These are phyloP conservation scores for Isatis tinctoria DNA, from an alignment of 345 rosid species.

Conservation along the genomic window DNA sequence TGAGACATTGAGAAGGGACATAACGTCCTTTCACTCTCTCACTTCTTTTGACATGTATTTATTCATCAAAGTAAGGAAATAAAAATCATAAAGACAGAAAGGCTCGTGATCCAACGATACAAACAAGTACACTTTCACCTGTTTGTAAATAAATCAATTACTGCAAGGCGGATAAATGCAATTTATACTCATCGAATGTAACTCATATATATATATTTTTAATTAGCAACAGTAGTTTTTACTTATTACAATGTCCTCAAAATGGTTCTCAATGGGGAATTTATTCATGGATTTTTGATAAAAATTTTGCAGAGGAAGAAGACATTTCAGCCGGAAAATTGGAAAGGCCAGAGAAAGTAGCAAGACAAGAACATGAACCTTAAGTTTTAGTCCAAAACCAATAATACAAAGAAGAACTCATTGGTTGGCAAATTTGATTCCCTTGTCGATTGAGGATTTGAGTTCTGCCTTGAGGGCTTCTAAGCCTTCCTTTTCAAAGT, in stretches of 20 bases:
- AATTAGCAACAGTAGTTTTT: background rate
- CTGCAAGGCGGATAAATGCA: background rate
- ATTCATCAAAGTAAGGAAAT: conserved; percentile 19
- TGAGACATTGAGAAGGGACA: conserved; percentile 22
- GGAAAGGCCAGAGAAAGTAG: background rate
- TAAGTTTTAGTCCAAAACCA: background rate
- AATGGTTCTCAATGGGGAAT: conserved; percentile 17
- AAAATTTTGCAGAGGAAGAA: background rate
- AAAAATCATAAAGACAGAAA: conserved; percentile 21
- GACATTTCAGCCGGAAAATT: background rate
- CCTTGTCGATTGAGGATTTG: conserved; percentile 37
- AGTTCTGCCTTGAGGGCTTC: conserved; percentile 62
- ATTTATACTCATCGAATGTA: background rate
- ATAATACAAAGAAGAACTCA: background rate
- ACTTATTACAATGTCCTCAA: background rate
- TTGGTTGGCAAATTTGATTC: conserved; percentile 38
- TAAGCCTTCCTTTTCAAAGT: conserved; percentile 48
- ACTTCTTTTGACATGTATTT: conserved; percentile 16
- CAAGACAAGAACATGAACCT: background rate
- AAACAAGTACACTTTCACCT: conserved; percentile 28
- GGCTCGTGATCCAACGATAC: conserved; percentile 34
- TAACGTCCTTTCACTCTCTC: conserved; percentile 27
- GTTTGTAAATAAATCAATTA: background rate
- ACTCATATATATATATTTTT: background rate
- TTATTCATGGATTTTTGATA: background rate